Conservation (phyloP, 306 rosid genomes). For the Pueraria montana region DNA sequence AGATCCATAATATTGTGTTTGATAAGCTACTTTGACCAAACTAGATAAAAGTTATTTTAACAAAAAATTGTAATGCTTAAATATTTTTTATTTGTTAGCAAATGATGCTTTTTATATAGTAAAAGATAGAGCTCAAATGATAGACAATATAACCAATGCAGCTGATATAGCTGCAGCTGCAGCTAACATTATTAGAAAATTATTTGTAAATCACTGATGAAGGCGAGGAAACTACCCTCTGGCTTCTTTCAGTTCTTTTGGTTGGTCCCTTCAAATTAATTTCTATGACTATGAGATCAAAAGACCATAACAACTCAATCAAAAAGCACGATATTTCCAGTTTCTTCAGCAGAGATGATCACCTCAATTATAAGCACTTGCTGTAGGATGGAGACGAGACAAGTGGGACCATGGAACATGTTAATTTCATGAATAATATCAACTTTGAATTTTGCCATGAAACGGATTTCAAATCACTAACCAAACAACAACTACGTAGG, state of each 20-base stretch:
- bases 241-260: background rate
- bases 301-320: too few relatives aligned
- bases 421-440: constrained; percentile 35
- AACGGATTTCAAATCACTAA: constrained; percentile 43
- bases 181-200: too few relatives aligned
- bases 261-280: background rate
- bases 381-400: constrained; percentile 37
- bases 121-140: too few relatives aligned
- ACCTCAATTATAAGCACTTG: constrained; percentile 21
- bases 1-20: too few relatives aligned
- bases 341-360: constrained; percentile 19
- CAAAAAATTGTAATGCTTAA: too few relatives aligned
- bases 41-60: too few relatives aligned
- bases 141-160: too few relatives aligned
- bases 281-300: background rate
- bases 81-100: too few relatives aligned
- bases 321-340: background rate
- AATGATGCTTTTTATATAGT: too few relatives aligned
- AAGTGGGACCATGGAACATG: constrained; percentile 37
- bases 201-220: background rate
- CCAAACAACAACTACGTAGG: constrained; percentile 55
- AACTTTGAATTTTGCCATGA: constrained; percentile 54
- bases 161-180: too few relatives aligned
- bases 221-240: constrained; percentile 14
- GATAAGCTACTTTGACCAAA: too few relatives aligned